Evolutionary conservation across 2,329 filamentous ascomycete species (phyloP).

Genomic region (Calonectria pseudoturangicola): DNA sequence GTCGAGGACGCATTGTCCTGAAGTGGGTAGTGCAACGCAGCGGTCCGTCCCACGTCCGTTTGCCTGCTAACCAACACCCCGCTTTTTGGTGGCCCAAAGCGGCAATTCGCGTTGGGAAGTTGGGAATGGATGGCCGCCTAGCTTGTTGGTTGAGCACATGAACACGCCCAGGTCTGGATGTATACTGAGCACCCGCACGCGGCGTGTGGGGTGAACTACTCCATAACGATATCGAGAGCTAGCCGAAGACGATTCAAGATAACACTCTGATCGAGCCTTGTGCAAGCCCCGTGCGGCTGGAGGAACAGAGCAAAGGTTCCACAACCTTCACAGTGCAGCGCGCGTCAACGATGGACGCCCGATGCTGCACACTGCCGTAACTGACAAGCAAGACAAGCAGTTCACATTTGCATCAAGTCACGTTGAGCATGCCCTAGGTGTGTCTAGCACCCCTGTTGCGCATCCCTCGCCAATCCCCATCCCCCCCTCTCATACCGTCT

Average conservation of each 20-base stretch:
- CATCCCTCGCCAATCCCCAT: conserved; percentile 9
- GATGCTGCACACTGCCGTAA: conserved; percentile 2
- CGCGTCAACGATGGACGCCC: conserved; percentile 7
- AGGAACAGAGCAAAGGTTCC: conserved; percentile 12
- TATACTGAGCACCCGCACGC: conserved; percentile 10
- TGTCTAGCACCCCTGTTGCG: conserved; percentile 6
- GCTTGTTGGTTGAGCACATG: conserved; percentile 10
- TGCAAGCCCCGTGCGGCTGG: conserved; percentile 22
- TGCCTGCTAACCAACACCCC: conserved; percentile 33
- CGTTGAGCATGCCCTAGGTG: conserved; percentile 7
- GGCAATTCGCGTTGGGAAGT: conserved; percentile 38
- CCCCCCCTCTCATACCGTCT: conserved; percentile 11
- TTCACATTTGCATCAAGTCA: conserved; percentile 1
- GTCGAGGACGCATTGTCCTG: conserved; percentile 35
- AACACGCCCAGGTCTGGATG: conserved; percentile 13
- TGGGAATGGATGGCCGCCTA: conserved; percentile 19
- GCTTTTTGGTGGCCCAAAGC: conserved; percentile 48
- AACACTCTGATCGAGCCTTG: conserved; percentile 15
- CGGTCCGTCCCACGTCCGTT: conserved; percentile 40
- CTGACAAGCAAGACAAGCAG: conserved; percentile 12
- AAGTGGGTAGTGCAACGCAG: conserved; percentile 35
- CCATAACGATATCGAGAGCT: neutral
- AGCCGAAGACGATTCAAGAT: conserved; percentile 10
- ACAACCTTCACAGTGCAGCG: conserved; percentile 6
- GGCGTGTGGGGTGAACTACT: conserved; percentile 10